A percentile compares a stretch with the other conserved stretches of the same genome.
These are phyloP conservation scores for Kandelia obovata DNA, from an alignment of 345 rosid genomes.

Conservation along the genomic window DNA sequence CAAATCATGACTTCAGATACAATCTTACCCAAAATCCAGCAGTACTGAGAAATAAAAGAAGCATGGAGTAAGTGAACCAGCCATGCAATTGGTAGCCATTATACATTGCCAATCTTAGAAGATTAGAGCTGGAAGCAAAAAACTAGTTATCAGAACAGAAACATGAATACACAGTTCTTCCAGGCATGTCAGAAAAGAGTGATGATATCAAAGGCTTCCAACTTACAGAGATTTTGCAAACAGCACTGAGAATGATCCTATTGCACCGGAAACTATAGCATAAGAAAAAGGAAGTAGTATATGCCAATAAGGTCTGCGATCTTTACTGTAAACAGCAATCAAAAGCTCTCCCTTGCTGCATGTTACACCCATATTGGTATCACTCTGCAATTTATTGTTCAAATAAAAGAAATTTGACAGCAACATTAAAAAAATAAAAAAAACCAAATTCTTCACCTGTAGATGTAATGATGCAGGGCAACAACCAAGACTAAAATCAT, in stretches of 20 bases:
- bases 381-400: not conserved
- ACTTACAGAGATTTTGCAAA: conserved; percentile 98
- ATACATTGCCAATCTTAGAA: conserved; percentile 89
- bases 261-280: conserved; percentile 94
- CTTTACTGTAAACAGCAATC: conserved; percentile 59
- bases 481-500: conserved; percentile 66
- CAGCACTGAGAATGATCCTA: conserved; percentile 95
- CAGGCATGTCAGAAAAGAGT: conserved; percentile 5
- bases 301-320: conserved; percentile 72
- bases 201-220: conserved; percentile 7
- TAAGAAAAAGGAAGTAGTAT: conserved; percentile 91
- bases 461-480: conserved; percentile 63
- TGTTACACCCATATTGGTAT: conserved; percentile 2
- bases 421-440: not conserved
- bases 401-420: not conserved
- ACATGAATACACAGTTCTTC: conserved; percentile 11
- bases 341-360: conserved; percentile 90
- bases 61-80: conserved; percentile 96
- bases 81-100: conserved; percentile 76
- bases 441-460: conserved; percentile 47
- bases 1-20: not conserved
- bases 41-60: conserved; percentile 91
- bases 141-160: conserved; percentile 14
- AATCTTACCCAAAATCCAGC: conserved; percentile 94
- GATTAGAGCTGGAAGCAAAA: conserved; percentile 66